A percentile compares a stretch with the other conserved stretches of the same genome.
These are phyloP conservation scores for Botryotinia narcissicola DNA, from an alignment of 2,329 filamentous ascomycete genomes.

Conservation along the genomic window DNA sequence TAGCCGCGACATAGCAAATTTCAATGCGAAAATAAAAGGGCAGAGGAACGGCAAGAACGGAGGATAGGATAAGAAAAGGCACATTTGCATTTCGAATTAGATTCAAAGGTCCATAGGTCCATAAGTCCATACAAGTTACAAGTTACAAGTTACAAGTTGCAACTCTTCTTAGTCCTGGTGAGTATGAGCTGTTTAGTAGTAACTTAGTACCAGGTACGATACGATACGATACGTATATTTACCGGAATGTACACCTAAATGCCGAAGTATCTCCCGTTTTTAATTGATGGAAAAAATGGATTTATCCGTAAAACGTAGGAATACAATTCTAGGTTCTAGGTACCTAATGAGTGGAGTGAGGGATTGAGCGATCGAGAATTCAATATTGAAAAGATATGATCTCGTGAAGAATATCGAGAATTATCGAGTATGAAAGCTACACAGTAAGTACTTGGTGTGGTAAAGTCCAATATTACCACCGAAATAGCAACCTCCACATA, in stretches of 20 bases:
- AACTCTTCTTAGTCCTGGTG: neutral
- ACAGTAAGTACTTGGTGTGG: neutral
- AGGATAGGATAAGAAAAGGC: slow-evolving; percentile 1
- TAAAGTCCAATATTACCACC: neutral
- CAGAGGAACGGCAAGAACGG: slow-evolving; percentile 9
- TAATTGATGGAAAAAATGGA: neutral
- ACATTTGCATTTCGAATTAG: slow-evolving; percentile 11
- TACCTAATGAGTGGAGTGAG: neutral
- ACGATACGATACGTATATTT: neutral
- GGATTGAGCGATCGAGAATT: neutral
- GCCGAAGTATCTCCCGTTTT: neutral
- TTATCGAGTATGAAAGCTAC: neutral
- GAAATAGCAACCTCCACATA: no score
- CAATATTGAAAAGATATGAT: neutral
- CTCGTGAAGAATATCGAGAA: neutral
- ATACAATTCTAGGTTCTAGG: neutral
- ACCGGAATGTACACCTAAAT: neutral
- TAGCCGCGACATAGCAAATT: neutral
- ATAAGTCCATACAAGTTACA: no score
- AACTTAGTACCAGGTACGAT: neutral
- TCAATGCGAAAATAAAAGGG: slow-evolving; percentile 5
- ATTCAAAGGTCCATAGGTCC: neutral
- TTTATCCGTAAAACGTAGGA: neutral
- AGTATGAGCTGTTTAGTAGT: neutral
- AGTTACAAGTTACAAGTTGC: no score